Conservation (phyloP, 1,139 yeast genomes). For the Geotrichum citri-aurantii region DNA sequence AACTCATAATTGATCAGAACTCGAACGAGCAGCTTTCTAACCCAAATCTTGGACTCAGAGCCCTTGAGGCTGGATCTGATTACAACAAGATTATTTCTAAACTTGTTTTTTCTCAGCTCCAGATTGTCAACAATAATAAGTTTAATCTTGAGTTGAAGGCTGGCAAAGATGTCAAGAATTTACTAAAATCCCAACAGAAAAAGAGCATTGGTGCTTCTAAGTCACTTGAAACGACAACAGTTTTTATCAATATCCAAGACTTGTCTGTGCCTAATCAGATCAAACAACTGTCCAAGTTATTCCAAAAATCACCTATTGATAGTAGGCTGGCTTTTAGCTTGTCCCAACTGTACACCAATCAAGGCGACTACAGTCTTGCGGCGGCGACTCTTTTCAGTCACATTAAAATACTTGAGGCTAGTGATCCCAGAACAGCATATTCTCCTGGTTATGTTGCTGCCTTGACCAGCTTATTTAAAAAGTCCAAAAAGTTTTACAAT, state of each 20-base stretch:
- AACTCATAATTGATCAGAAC: constrained; percentile 12
- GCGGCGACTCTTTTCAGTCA: constrained; percentile 40
- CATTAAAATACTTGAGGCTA: constrained; percentile 16
- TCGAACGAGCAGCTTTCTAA: constrained; percentile 20
- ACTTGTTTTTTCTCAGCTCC: constrained; percentile 24
- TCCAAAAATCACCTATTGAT: constrained; percentile 22
- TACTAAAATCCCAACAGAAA: constrained; percentile 11
- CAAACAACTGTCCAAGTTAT: constrained; percentile 17
- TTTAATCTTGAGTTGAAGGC: constrained; percentile 26
- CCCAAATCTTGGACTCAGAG: constrained; percentile 27
- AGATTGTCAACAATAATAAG: constrained; percentile 26
- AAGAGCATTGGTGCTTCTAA: constrained; percentile 8
- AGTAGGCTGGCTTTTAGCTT: constrained; percentile 33
- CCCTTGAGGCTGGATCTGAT: constrained; percentile 24
- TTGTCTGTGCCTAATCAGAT: constrained; percentile 15
- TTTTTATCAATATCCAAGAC: constrained; percentile 12
- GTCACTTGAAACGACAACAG: constrained; percentile 16
- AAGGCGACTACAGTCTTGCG: constrained; percentile 36
- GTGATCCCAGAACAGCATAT: constrained; percentile 28
- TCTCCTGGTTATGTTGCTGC: constrained; percentile 43
- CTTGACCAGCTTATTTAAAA: constrained; percentile 46
- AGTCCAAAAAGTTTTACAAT: constrained; percentile 19
- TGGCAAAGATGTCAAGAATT: constrained; percentile 26
- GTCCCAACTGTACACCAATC: constrained; percentile 42
- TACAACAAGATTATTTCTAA: constrained; percentile 18